These are phyloP conservation scores for Millerozyma miso DNA, from an alignment of 805 yeast species.

Conservation along the genomic window DNA sequence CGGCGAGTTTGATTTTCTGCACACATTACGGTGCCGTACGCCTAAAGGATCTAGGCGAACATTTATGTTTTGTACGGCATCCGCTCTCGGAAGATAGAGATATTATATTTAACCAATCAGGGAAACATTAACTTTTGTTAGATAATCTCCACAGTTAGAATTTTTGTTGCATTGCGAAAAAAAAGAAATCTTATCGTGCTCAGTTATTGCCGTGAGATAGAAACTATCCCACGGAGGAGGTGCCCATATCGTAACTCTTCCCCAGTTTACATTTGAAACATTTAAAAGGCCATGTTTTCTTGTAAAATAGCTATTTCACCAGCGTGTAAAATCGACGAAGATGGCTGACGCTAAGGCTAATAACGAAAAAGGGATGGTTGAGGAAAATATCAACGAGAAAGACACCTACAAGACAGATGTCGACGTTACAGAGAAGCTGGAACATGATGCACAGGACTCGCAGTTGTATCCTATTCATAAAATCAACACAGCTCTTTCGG, in stretches of 20 bases:
- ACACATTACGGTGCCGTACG: neutral
- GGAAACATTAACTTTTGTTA: neutral
- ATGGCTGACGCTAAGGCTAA: neutral
- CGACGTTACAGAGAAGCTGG: neutral
- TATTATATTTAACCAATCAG: neutral
- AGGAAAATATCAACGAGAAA: neutral
- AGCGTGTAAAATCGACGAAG: neutral
- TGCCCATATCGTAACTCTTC: no score
- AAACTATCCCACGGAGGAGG: neutral
- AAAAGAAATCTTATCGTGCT: no score
- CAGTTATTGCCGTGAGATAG: neutral
- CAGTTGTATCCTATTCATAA: neutral
- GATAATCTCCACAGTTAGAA: neutral
- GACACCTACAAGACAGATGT: neutral
- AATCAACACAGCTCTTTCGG: neutral
- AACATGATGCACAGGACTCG: neutral
- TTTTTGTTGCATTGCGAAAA: no score
- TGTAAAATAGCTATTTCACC: neutral
- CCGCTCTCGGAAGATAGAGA: neutral
- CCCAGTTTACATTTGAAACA: no score
- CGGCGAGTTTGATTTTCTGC: neutral
- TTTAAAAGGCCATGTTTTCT: neutral
- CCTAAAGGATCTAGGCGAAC: neutral
- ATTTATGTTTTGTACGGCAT: neutral
- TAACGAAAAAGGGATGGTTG: no score